Evolutionary conservation across 2,329 filamentous ascomycete genomes (phyloP).

Genomic region (Hyphodiscus sp.): DNA sequence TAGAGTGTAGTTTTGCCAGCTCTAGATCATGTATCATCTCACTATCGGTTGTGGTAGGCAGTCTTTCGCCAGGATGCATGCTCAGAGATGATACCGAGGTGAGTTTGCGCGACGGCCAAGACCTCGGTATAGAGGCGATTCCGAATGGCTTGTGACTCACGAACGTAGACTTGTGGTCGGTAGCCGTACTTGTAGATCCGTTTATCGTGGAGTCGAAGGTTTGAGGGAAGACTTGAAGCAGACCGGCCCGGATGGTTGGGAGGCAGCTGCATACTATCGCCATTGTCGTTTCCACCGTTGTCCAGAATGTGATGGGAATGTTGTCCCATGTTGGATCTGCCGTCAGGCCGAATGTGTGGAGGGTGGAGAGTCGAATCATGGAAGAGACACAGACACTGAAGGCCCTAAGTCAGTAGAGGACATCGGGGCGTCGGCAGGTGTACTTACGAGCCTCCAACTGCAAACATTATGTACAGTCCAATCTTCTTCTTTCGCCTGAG

Average conservation of each 20-base stretch:
- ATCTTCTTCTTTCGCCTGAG: slow-evolving; percentile 38
- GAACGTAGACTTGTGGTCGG: neutral
- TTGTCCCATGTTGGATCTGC: slow-evolving; percentile 8
- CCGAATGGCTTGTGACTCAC: neutral
- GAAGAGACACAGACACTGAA: slow-evolving; percentile 12
- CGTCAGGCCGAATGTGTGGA: slow-evolving; percentile 9
- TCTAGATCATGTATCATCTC: neutral
- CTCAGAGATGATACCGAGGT: neutral
- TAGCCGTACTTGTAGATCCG: neutral
- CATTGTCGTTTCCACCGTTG: slow-evolving; percentile 20
- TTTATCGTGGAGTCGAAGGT: neutral
- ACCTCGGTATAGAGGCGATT: neutral
- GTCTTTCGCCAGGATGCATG: neutral
- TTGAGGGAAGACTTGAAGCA: neutral
- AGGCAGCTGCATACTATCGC: slow-evolving; percentile 20
- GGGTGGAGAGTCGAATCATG: slow-evolving; percentile 7
- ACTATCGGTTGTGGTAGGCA: neutral
- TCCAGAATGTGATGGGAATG: slow-evolving; percentile 17
- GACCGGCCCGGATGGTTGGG: neutral
- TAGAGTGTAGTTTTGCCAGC: neutral
- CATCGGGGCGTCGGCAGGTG: neutral
- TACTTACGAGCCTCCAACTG: slow-evolving; percentile 36
- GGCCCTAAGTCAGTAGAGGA: too few species aligned
- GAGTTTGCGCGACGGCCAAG: neutral
- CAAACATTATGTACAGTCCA: slow-evolving; percentile 38